Percentiles rank a stretch among this genome's conserved stretches.
These are phyloP conservation scores for Wallacemonas sp. DNA, from an alignment of 208 protist genomes.

Conservation along the genomic window DNA sequence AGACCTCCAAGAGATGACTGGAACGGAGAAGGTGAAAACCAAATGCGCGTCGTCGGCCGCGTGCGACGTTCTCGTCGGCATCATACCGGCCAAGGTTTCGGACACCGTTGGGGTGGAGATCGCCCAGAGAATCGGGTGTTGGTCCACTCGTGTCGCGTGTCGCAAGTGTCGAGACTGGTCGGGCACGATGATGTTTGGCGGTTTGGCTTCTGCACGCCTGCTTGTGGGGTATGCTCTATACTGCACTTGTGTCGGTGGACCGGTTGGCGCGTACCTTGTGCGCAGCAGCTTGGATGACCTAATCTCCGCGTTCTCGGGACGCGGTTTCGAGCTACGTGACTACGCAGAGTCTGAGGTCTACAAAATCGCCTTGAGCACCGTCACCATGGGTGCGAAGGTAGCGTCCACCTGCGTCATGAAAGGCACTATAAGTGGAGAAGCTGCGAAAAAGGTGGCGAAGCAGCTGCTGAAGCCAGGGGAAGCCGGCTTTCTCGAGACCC, in stretches of 20 bases:
- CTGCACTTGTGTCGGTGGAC: not conserved
- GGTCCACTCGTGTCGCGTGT: not conserved
- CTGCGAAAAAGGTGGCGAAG: not conserved
- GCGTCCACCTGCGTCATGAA: not conserved
- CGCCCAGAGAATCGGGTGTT: not conserved
- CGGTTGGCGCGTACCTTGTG: not conserved
- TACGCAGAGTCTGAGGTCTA: not conserved
- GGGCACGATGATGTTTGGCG: not conserved
- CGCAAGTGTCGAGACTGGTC: not conserved
- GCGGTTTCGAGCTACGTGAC: not conserved
- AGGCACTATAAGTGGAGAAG: not conserved
- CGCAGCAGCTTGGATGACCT: not conserved
- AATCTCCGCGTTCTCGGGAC: not conserved
- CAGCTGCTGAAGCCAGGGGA: not conserved
- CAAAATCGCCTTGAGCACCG: not conserved
- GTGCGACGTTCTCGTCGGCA: not conserved
- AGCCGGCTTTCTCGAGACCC: not conserved
- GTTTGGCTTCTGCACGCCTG: not conserved
- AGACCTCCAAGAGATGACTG: not conserved
- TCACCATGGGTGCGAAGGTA: not conserved
- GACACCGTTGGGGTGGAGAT: not conserved
- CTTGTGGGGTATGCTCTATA: not conserved
- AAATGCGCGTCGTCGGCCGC: not conserved
- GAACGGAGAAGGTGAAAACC: not conserved
- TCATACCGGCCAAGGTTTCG: not conserved